Evolutionary conservation across 345 rosid species (phyloP), one percentile per base, ranked within the genome.

Genomic region (Turritis glabra): DNA sequence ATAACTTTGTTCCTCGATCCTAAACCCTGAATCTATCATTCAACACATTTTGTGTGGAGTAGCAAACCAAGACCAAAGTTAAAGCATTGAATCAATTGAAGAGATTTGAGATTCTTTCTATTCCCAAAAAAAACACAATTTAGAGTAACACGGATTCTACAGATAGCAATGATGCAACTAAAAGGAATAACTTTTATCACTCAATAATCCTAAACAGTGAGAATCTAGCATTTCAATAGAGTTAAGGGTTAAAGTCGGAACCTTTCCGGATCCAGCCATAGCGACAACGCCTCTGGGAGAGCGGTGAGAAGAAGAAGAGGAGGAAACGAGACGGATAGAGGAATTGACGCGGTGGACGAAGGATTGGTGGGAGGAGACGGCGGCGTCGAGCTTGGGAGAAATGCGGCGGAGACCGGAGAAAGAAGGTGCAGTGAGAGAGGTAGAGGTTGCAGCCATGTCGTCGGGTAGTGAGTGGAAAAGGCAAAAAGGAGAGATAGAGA

Each of bases 201-300:
- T 10, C 41, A 46, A 18, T 27, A 2, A 10, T 8, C 46, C 19
- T 35, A 38, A 19, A 11, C n/a, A 27, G 6, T 2, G 53, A 48
- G 26, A 40, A 11, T 51, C 38, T 30, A 61, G 50, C 35, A 48
- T 48, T 58, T 2, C 2, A 19, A 55, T 3, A 30, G 55, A 41
- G 23, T 17, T 2, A 2, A 48, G 3, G 54, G 30, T 33, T 18
- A 1, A 59, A 59, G 62, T 18, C 15, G 35, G 64, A 65, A 53
- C 99, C 90, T 86, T 92, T 80, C 97, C 97, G 62, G 92, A 82
- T 77, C 96, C 90, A 35, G 99, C 96, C 96, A 92, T 92, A 71
- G 97, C 87, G 41, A 87, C 83, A 61, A 87, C 90, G 46, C 82
- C 76, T 71, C 87, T 76, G 19, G 80, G 82, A 66, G 90, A 83